Conservation (phyloP, 2,329 filamentous ascomycete species). For the Drechslerella stenobrocha region DNA sequence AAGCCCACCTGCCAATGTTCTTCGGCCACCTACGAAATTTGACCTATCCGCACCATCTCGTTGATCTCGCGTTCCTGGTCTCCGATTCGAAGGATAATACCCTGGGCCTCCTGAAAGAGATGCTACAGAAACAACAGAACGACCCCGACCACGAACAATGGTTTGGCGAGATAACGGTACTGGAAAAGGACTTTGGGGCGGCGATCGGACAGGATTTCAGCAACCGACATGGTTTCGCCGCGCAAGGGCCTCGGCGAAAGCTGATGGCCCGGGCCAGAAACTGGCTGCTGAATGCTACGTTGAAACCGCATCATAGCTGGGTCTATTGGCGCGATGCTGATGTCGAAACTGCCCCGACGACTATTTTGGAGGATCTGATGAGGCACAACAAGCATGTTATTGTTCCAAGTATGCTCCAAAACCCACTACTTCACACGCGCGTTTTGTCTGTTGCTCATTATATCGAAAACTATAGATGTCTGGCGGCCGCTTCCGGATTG, state of each 20-base stretch:
- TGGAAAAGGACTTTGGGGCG: conserved; percentile 98
- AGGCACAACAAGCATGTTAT: conserved; percentile 98
- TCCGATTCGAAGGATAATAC: conserved; percentile 97
- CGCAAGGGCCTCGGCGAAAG: conserved; percentile 89
- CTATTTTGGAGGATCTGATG: conserved; percentile 97
- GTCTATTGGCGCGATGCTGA: conserved; percentile 99
- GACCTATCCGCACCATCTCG: conserved; percentile 93
- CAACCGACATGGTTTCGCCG: conserved; percentile 94
- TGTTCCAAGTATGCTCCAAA: conserved; percentile 76
- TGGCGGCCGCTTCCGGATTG: conserved; percentile 98
- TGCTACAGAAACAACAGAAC: conserved; percentile 76
- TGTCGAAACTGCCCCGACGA: conserved; percentile 94
- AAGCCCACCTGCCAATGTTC: conserved; percentile 93
- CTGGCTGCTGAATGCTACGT: conserved; percentile 89
- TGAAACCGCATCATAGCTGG: conserved; percentile 96
- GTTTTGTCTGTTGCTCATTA: conserved; percentile 53
- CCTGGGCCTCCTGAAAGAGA: conserved; percentile 71
- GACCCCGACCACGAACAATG: conserved; percentile 76
- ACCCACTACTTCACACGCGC: conserved; percentile 20
- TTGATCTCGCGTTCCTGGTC: conserved; percentile 93
- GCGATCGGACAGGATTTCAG: conserved; percentile 98
- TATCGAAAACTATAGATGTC: conserved; percentile 67
- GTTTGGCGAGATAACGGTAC: conserved; percentile 94
- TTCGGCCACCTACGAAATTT: conserved; percentile 96
- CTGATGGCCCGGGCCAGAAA: conserved; percentile 97